Base-by-base conservation (phyloP, 805 yeast genomes). In the Candida orba region DNA sequence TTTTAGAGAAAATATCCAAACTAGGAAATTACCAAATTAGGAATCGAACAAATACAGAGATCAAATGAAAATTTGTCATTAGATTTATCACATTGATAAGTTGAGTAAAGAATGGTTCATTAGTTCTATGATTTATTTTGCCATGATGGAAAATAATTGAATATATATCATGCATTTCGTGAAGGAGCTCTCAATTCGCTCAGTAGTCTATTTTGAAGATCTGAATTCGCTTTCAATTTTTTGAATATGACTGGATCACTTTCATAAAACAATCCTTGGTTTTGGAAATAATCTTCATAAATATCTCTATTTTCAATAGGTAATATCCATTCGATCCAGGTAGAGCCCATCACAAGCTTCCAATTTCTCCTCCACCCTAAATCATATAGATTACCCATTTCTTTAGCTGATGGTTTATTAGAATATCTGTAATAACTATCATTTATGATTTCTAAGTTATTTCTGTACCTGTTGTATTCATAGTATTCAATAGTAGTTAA, bases 401-500 rank as follows among this genome's bases (percentile, higher is more conserved):
- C 60, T 40, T 65, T 58, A 12, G 78, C 62, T 37, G 56, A 64
- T 32, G 70, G 81, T 56, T 68, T 34, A 40, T 58, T 62, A 8
- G 73, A 59, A 53, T 68, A 71, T 18, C 68, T 58, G 51, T 63
- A 67, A 15, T 61, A 53, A 24, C 54, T 46, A 27, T 58, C 64
- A 44, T 66, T 67, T 35, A 71, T 41, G 7, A 64, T 51, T 33
- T 60, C 58, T 24, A 65, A 49, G 38, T 69, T 73, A 34, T 68
- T 62, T 42, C 70, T 60, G 49, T 69, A 70, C 52, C 82, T 68
- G 38, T 72, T 68, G 29, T 58, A 55, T 34, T 81, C 86, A 55
- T 76, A 79, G 46, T 79, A 67, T 63, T 93, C 99, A 23, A 91
- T 72, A 0, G 98, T 91, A 4, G 97, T 90, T 47, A 69, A 65